Conservation (phyloP, 148 eudicot species). For the Limonium bicolor region DNA sequence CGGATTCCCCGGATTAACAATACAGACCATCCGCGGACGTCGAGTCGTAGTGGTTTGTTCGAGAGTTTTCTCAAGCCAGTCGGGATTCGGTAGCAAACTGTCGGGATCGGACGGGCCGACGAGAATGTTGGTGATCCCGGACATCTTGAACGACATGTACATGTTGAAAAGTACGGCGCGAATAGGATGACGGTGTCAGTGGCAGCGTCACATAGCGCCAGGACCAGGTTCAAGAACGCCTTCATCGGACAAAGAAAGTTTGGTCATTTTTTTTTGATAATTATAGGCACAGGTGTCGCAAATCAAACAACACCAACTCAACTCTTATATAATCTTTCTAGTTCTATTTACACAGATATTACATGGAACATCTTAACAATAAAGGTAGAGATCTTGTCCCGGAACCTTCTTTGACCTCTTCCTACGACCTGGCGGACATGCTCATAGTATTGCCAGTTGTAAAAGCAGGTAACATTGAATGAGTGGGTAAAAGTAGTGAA, state of each 20-base stretch:
- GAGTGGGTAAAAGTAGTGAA: background rate
- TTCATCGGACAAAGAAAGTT: conserved; percentile 2
- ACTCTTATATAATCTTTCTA: background rate
- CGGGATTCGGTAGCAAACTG: conserved; percentile 2
- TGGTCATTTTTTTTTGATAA: background rate
- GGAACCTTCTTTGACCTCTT: too few species aligned
- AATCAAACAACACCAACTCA: too few species aligned
- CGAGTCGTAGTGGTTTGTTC: conserved; percentile 8
- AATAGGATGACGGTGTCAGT: conserved; percentile 19
- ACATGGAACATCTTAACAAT: background rate
- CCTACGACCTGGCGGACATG: background rate
- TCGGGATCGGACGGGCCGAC: conserved; percentile 20
- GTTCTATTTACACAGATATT: background rate
- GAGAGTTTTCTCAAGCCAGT: conserved; percentile 17
- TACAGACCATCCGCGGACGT: conserved; percentile 17
- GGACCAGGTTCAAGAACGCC: conserved; percentile 22
- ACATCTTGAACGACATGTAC: conserved; percentile 18
- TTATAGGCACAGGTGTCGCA: too few species aligned
- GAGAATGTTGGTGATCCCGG: conserved; percentile 19
- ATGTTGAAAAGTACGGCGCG: conserved; percentile 30
- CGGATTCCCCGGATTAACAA: conserved; percentile 23
- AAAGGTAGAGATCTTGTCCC: too few species aligned
- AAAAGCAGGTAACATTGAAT: background rate
- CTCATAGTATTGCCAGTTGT: background rate
- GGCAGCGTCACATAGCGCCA: conserved; percentile 17